These are phyloP conservation scores for Podaxis sp. DNA, from an alignment of 768 basidiomycete genomes.

Conservation along the genomic window DNA sequence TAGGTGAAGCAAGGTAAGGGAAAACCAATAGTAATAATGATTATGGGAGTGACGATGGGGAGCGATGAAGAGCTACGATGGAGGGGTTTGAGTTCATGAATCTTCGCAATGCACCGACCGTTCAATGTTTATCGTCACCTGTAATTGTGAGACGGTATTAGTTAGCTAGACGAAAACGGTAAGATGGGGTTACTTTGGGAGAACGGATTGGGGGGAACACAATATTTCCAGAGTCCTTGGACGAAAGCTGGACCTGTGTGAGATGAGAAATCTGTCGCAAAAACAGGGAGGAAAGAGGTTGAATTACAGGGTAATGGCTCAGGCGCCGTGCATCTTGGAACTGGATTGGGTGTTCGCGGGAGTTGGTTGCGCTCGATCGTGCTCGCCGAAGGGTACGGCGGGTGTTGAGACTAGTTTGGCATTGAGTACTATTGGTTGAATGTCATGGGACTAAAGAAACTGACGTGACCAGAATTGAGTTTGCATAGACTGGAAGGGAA, in stretches of 20 bases:
- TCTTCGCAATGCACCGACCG: slow-evolving; percentile 13
- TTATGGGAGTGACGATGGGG: not conserved
- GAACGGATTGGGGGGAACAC: slow-evolving; percentile 7
- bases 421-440: not conserved
- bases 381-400: slow-evolving; percentile 21
- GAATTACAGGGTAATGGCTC: slow-evolving; percentile 2
- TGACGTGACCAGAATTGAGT: slow-evolving; percentile 39
- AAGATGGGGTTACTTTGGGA: not conserved
- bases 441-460: not conserved
- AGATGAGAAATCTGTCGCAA: not conserved
- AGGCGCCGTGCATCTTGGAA: slow-evolving; percentile 20
- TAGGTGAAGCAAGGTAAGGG: not conserved
- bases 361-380: slow-evolving; percentile 10
- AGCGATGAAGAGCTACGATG: not conserved
- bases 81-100: not conserved
- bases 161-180: not conserved
- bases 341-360: slow-evolving; percentile 14
- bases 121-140: slow-evolving; percentile 13
- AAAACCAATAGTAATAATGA: not conserved
- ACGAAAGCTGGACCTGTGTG: not conserved
- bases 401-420: slow-evolving; percentile 18
- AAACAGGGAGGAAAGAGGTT: not conserved
- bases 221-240: slow-evolving; percentile 1
- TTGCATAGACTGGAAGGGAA: slow-evolving; percentile 41
- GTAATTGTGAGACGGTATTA: not conserved